Conservation (phyloP, 2,329 filamentous ascomycete genomes). For the Mollisiaceae sp. region DNA sequence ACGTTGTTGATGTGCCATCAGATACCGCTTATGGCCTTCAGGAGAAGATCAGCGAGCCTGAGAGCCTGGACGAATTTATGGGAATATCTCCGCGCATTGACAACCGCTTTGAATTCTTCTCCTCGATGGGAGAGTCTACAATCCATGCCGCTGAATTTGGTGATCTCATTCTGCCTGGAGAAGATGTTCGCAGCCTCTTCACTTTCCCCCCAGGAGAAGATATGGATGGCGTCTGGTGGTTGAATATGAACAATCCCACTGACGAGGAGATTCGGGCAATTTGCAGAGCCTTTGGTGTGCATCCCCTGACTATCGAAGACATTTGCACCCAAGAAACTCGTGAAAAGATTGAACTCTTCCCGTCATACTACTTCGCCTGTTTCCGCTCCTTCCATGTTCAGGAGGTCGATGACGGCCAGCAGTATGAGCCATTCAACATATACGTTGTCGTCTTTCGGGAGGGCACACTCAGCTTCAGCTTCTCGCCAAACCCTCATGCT, state of each 20-base stretch:
- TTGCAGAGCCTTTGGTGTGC: constrained; percentile 93
- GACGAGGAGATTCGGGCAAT: constrained; percentile 87
- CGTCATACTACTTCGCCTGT: constrained; percentile 96
- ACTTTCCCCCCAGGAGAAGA: constrained; percentile 65
- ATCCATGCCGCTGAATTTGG: constrained; percentile 90
- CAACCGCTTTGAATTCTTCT: constrained; percentile 93
- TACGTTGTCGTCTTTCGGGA: constrained; percentile 97
- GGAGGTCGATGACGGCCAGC: constrained; percentile 77
- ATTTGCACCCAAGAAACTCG: constrained; percentile 94
- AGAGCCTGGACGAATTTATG: constrained; percentile 36
- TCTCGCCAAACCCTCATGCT: constrained; percentile 84
- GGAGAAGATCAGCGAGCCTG: constrained; percentile 52
- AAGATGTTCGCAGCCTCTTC: constrained; percentile 89
- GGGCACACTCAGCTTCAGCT: constrained; percentile 93
- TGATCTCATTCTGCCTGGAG: constrained; percentile 85
- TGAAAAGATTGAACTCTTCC: constrained; percentile 98
- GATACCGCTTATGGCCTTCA: constrained; percentile 48
- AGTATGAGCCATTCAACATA: constrained; percentile 93
- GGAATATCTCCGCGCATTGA: constrained; percentile 37
- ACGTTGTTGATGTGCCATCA: constrained; percentile 60
- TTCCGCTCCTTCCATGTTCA: constrained; percentile 90
- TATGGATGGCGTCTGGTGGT: constrained; percentile 92
- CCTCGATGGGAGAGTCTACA: constrained; percentile 90
- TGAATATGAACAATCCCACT: constrained; percentile 89
- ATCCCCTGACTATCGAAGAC: constrained; percentile 94